Evolutionary conservation across 345 rosid species (phyloP), one percentile per base, ranked within the genome.

Genomic region (Erodium maritimum): DNA sequence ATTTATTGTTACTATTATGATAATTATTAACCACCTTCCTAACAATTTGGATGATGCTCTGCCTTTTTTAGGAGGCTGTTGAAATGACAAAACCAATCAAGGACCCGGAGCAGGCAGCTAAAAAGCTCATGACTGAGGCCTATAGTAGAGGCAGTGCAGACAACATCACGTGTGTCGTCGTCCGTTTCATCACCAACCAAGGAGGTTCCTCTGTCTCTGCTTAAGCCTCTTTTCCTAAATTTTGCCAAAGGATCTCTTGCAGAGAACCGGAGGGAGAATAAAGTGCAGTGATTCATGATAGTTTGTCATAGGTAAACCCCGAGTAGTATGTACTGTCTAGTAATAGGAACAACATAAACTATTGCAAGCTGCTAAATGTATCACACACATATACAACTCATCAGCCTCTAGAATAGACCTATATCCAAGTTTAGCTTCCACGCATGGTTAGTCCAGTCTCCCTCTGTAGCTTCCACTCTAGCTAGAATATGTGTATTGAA

Each of bases 91-190:
- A 79, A 76, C 68, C 80, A 13, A 75, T 94, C 42, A 75, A 79
- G 67, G 99, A 94, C 65, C 80, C 99, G 0, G 96, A 94, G 82
- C 84, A 82, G 68, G 95, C 86, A 16, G 97, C 99, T 25, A 87
- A 79, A 75, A 81, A 79, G 64, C 76, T 90, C 67, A 69, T 87
- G 95, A 82, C 72, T 68, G 96, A 90, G 72, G 99, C 99, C 23
- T 87, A 73, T 77, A 95, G 83, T 78, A 79, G 96, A 68, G 97
- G 96, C 55, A 94, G 99, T 59, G 97, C 97, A 10, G 99, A 94
- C 70, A 94, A 94, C 71, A 94, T 94, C 60, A 89, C 99, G 29
- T 87, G 96, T 57, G 88, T 94, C 1, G 97, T 94, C 0, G 96
- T 94, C 61, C 96, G 95, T 52, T 94, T 90, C 81, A 63, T 80